A percentile compares a stretch with the other conserved stretches of the same genome.
These are phyloP conservation scores for Parietichytrium sp. DNA, from an alignment of 108 stramenopile species.

Conservation along the genomic window DNA sequence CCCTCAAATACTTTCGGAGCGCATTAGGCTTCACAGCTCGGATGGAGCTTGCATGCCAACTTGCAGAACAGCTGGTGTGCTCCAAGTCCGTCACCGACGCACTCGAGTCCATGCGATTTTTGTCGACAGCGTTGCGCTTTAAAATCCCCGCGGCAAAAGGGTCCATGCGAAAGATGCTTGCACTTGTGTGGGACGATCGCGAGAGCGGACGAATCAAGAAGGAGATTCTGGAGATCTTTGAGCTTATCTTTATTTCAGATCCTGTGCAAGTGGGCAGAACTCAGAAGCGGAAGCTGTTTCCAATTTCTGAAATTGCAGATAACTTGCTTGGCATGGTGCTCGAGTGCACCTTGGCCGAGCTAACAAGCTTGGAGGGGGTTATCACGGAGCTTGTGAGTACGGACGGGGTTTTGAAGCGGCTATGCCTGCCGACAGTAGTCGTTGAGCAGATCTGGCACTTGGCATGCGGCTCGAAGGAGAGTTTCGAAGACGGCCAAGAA, in stretches of 20 bases:
- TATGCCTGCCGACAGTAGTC: conserved; percentile 22
- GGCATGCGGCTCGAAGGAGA: conserved; percentile 73
- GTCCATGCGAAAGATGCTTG: conserved; percentile 83
- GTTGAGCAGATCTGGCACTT: conserved; percentile 75
- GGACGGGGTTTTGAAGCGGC: conserved; percentile 37
- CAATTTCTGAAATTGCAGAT: conserved; percentile 73
- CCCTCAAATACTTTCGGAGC: conserved; percentile 1
- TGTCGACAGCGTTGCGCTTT: conserved; percentile 84
- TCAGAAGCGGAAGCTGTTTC: conserved; percentile 54
- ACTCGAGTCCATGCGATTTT: conserved; percentile 66
- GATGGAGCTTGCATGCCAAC: conserved; percentile 15
- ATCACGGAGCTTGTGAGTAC: conserved; percentile 44
- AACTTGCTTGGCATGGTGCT: conserved; percentile 76
- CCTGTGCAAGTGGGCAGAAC: conserved; percentile 75
- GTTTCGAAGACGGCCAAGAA: conserved; percentile 75
- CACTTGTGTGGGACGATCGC: conserved; percentile 87
- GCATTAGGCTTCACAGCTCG: conserved; percentile 28
- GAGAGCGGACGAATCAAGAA: conserved; percentile 67
- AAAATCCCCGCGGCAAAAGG: conserved; percentile 82
- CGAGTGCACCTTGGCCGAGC: conserved; percentile 76
- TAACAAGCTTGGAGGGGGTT: conserved; percentile 79
- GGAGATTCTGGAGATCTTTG: conserved; percentile 80
- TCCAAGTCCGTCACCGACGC: conserved; percentile 81
- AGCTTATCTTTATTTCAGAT: conserved; percentile 80
- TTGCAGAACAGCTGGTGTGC: conserved; percentile 66